These are phyloP conservation scores for Aspergillus sp. DNA, from an alignment of 2,329 filamentous ascomycete genomes.

Conservation along the genomic window DNA sequence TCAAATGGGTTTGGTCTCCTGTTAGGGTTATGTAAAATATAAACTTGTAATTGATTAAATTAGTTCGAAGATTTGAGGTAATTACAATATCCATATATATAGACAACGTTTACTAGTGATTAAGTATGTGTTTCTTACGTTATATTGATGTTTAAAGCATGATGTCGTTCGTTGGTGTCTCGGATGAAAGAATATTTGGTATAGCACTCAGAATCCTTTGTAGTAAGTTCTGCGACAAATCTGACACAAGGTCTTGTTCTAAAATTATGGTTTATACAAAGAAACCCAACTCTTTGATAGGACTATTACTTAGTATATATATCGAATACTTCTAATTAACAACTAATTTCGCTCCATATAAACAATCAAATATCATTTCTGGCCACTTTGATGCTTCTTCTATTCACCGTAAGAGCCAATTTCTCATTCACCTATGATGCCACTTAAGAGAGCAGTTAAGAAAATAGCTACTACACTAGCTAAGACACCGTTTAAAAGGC, in stretches of 20 bases:
- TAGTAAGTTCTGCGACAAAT: neutral
- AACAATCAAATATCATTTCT: neutral
- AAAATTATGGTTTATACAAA: neutral
- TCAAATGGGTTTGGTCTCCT: too few relatives aligned
- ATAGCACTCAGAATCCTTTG: neutral
- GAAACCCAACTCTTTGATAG: neutral
- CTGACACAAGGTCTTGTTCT: neutral
- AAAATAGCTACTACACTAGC: too few relatives aligned
- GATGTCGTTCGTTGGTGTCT: too few relatives aligned
- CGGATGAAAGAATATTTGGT: too few relatives aligned
- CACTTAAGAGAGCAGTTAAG: neutral
- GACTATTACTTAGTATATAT: neutral
- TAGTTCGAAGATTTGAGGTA: too few relatives aligned
- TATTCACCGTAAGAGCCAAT: neutral
- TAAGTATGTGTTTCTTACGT: too few relatives aligned
- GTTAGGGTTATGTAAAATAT: too few relatives aligned
- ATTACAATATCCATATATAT: too few relatives aligned
- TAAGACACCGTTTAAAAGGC: neutral
- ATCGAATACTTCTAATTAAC: neutral
- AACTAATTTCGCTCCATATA: neutral
- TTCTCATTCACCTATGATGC: neutral
- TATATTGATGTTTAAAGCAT: too few relatives aligned
- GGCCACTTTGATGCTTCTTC: neutral
- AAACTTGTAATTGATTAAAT: too few relatives aligned
- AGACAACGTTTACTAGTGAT: too few relatives aligned